Evolutionary conservation across 129 eudicot genomes (phyloP).

Genomic region (Saposhnikovia divaricata): DNA sequence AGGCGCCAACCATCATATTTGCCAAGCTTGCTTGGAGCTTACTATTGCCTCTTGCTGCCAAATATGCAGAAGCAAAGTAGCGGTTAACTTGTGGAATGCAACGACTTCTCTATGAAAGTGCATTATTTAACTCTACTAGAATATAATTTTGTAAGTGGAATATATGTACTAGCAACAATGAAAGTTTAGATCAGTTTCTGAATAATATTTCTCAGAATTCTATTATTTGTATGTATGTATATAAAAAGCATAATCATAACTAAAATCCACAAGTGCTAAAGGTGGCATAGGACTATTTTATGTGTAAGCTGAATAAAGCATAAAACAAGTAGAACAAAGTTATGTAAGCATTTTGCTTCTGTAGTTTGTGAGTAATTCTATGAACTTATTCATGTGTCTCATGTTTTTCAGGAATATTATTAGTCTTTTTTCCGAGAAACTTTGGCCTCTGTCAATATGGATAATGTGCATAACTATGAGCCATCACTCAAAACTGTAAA

Average conservation of each 20-base stretch:
- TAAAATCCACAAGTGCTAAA: not conserved
- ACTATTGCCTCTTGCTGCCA: not conserved
- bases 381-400: too few species aligned
- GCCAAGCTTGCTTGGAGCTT: slow-evolving; percentile 2
- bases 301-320: not conserved
- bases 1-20: not conserved
- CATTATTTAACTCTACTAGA: not conserved
- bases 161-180: not conserved
- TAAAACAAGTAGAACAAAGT: too few species aligned
- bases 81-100: not conserved
- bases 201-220: not conserved
- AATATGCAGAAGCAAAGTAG: not conserved
- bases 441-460: too few species aligned
- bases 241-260: not conserved
- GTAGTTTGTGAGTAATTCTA: too few species aligned
- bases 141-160: not conserved
- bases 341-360: too few species aligned
- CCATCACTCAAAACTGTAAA: too few species aligned
- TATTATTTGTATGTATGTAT: not conserved
- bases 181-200: not conserved
- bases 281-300: not conserved
- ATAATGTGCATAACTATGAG: too few species aligned
- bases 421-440: too few species aligned
- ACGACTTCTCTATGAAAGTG: not conserved
- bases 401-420: too few species aligned